Evolutionary conservation across 2,329 filamentous ascomycete genomes (phyloP), one percentile per base, ranked within the genome.

Genomic region (Arthrinium phaeospermum): DNA sequence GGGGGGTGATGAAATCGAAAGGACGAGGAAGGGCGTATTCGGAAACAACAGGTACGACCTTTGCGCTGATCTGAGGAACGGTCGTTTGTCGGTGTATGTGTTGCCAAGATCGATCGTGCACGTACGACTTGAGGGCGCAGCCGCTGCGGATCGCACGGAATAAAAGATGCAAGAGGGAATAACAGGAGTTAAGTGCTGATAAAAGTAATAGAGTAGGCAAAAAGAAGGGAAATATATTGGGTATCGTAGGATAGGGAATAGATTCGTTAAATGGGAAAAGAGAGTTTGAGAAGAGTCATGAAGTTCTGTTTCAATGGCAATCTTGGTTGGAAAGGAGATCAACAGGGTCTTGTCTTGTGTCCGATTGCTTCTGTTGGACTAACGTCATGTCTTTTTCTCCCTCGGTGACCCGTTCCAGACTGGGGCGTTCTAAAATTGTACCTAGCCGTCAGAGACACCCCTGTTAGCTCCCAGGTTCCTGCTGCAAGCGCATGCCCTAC

Each of bases 281-380:
- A 37, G 53, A n/a, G 37, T 37, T 16, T 2, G 53, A 61, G 3
- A 37, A 61, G 7, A n/a, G 19, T 57, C 14, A 12, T 24, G 30
- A 41, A 7, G 22, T 3, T 53, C 27, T 45, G 68, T 46, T 70
- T 41, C 44, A 51, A 47, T 49, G 34, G 34, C 14, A 53, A 47
- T 24, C 34, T 27, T 49, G n/a, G n/a, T 24, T 13, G 7, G 34
- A 37, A 37, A 49, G 44, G 44, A 47, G 45, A 51, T 70, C 49
- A 27, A 27, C 47, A 53, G 45, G 72, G 70, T 73, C 71, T 72
- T 71, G 71, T 72, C 72, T 73, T 71, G 72, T 73, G 72, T 64
- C 67, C 44, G 44, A 61, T 71, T 73, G 41, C 72, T 73, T 69
- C 5, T 68, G 57, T 72, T 41, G 72, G 72, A 72, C 70, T 73